These are phyloP conservation scores for Paramecium sonneborni DNA, from an alignment of 73 alveolate species.

Conservation along the genomic window DNA sequence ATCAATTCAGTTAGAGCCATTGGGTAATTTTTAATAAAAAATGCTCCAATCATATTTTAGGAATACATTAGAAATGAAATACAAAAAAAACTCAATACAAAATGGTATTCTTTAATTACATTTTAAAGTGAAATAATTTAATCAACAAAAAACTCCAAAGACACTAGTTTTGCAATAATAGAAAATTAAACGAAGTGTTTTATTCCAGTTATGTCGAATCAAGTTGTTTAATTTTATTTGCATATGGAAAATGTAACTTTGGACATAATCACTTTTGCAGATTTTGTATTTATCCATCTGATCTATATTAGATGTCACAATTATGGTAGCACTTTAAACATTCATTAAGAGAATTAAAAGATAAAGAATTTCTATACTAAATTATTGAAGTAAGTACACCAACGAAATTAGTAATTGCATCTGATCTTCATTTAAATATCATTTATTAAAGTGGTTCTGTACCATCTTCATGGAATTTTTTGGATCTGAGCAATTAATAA, in stretches of 20 bases:
- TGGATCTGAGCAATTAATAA: slow-evolving; percentile 9
- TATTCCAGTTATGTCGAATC: slow-evolving; percentile 32
- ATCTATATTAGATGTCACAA: background rate
- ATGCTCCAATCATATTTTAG: slow-evolving; percentile 20
- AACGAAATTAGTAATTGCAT: background rate
- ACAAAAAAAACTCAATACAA: background rate
- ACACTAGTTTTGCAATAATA: slow-evolving; percentile 10
- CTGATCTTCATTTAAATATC: background rate
- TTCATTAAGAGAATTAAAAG: slow-evolving; percentile 35
- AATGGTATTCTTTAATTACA: background rate
- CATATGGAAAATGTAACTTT: slow-evolving; percentile 10
- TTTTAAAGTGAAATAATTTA: background rate
- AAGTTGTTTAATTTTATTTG: background rate
- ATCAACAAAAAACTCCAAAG: background rate
- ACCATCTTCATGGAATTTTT: slow-evolving; percentile 1
- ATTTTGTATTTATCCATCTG: background rate
- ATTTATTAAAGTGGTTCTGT: slow-evolving; percentile 44
- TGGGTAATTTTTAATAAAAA: background rate
- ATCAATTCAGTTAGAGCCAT: slow-evolving; percentile 29
- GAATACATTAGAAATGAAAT: background rate
- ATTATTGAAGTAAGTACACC: slow-evolving; percentile 52
- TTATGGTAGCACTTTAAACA: slow-evolving; percentile 26
- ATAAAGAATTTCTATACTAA: slow-evolving; percentile 40
- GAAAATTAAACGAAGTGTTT: background rate
- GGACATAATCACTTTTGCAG: slow-evolving; percentile 38